Evolutionary conservation across 306 rosid species (phyloP).

Genomic region (Dalbergia oliveri): DNA sequence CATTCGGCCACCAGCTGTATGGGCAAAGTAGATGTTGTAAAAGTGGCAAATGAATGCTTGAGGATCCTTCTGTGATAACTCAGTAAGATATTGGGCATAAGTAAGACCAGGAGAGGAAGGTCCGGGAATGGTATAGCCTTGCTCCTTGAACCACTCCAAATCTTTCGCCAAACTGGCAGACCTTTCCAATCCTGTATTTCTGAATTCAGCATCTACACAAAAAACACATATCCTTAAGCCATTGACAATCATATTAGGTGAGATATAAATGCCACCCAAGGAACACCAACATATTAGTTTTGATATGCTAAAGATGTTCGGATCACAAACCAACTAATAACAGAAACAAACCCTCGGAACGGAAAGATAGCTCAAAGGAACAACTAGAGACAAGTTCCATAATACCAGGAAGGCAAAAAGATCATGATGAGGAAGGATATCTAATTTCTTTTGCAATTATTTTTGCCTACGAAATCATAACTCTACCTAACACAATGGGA

Average conservation of each 20-base stretch:
- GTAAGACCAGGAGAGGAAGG: slow-evolving; percentile 85
- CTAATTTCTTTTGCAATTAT: neutral
- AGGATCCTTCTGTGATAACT: slow-evolving; percentile 80
- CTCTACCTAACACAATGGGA: neutral
- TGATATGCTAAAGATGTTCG: neutral
- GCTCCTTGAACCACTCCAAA: slow-evolving; percentile 95
- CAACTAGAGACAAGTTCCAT: neutral
- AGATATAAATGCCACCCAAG: neutral
- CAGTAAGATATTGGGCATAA: slow-evolving; percentile 78
- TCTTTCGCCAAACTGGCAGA: slow-evolving; percentile 84
- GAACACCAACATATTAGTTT: slow-evolving; percentile 9
- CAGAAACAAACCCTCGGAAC: neutral
- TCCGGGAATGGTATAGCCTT: slow-evolving; percentile 85
- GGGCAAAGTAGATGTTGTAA: slow-evolving; percentile 95
- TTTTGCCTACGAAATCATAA: neutral
- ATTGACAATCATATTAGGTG: slow-evolving; percentile 2
- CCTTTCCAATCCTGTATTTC: slow-evolving; percentile 95
- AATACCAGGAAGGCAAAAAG: neutral
- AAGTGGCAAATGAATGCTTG: slow-evolving; percentile 98
- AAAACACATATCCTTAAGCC: neutral
- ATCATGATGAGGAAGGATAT: neutral
- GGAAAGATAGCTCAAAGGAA: neutral
- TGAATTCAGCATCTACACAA: slow-evolving; percentile 77
- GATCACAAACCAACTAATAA: neutral
- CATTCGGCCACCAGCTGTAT: slow-evolving; percentile 98